These are phyloP conservation scores for Bruguiera hainesii DNA, from an alignment of 441 rosid species.

Conservation along the genomic window DNA sequence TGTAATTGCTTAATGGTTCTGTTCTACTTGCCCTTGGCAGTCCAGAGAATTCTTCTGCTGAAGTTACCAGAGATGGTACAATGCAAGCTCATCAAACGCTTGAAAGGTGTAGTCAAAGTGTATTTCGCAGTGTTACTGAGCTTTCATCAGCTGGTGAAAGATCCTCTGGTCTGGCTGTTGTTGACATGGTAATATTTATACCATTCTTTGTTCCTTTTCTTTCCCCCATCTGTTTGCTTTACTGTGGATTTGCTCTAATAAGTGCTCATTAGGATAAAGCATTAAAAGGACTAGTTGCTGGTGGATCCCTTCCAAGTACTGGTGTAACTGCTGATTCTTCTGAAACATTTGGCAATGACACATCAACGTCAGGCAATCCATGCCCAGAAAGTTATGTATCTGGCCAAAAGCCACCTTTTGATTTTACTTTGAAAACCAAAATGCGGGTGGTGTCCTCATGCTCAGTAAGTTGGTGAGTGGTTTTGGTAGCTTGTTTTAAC, in stretches of 20 bases:
- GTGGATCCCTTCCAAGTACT: conserved; percentile 27
- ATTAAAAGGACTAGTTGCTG: conserved; percentile 72
- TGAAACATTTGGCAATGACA: conserved; percentile 38
- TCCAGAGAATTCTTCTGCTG: conserved; percentile 35
- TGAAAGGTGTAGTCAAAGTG: conserved; percentile 58
- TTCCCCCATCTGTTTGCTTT: background rate
- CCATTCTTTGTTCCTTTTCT: conserved; percentile 11
- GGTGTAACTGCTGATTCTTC: conserved; percentile 33
- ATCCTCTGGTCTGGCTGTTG: conserved; percentile 37
- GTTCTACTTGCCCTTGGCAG: conserved; percentile 38
- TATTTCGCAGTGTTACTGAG: conserved; percentile 77
- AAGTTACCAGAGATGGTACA: conserved; percentile 37
- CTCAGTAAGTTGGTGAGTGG: conserved; percentile 63
- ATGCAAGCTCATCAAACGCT: conserved; percentile 36
- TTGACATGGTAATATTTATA: conserved; percentile 71
- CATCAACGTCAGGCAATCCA: conserved; percentile 36
- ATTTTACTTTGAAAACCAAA: conserved; percentile 83
- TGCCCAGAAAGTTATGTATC: conserved; percentile 51
- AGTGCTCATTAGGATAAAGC: conserved; percentile 61
- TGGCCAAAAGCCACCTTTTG: conserved; percentile 72
- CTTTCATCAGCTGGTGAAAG: conserved; percentile 68
- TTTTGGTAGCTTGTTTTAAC: conserved; percentile 11
- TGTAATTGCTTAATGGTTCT: conserved; percentile 17
- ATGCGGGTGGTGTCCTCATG: conserved; percentile 55
- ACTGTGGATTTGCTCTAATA: conserved; percentile 10